Percentiles rank a stretch among this genome's conserved stretches.
Conservation (phyloP, 2,329 filamentous ascomycete species). For the Cladosporium sp. region DNA sequence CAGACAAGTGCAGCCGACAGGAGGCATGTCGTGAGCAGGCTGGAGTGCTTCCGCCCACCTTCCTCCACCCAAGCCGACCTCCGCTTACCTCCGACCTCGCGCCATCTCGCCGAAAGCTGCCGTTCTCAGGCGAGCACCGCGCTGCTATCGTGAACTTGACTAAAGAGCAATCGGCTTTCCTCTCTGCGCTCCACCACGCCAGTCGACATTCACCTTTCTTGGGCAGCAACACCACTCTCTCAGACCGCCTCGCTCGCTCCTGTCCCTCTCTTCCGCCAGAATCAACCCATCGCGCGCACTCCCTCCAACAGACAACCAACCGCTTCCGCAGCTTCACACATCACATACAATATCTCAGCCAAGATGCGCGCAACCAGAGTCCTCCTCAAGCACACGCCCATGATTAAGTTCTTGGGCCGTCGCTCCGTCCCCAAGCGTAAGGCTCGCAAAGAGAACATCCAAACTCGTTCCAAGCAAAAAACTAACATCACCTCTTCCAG, state of each 20-base stretch:
- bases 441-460: slow-evolving; percentile 16
- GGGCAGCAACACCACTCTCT: neutral
- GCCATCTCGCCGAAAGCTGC: slow-evolving; percentile 9
- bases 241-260: neutral
- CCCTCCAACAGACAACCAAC: neutral
- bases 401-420: slow-evolving; percentile 51
- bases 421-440: slow-evolving; percentile 42
- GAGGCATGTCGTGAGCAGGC: neutral
- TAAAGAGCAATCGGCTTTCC: neutral
- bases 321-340: neutral
- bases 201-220: neutral
- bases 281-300: neutral
- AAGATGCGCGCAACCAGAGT: slow-evolving; percentile 44
- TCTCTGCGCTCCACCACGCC: neutral
- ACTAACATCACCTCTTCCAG: slow-evolving; percentile 39
- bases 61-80: neutral
- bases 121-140: neutral
- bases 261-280: neutral
- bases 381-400: slow-evolving; percentile 46
- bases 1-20: slow-evolving; percentile 3
- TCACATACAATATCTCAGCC: neutral
- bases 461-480: neutral
- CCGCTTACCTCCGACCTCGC: slow-evolving; percentile 2
- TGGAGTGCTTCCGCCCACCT: neutral
- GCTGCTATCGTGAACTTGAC: neutral